A percentile compares a stretch with the other conserved stretches of the same genome.
Evolutionary conservation across 176 grass and related monocot species (phyloP).

Genomic region (Cenchrus americanus): DNA sequence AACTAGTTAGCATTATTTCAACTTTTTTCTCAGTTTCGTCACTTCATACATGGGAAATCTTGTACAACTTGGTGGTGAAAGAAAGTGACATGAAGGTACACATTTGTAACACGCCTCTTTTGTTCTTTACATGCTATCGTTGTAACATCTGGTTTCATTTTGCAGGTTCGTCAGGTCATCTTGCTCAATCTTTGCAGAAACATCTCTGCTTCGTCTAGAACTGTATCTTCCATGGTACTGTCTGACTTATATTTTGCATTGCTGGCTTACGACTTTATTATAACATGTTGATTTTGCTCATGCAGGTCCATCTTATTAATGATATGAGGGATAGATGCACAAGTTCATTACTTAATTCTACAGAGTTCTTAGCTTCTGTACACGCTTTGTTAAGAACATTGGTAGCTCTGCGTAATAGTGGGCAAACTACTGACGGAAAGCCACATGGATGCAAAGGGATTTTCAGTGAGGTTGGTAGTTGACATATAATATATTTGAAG

Average conservation of each 20-base stretch:
- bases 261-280: constrained; percentile 36
- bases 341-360: constrained; percentile 51
- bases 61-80: constrained; percentile 64
- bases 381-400: constrained; percentile 63
- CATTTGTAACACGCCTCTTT: constrained; percentile 32
- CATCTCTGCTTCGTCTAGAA: constrained; percentile 53
- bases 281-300: constrained; percentile 32
- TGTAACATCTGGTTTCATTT: constrained; percentile 39
- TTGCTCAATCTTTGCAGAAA: constrained; percentile 82
- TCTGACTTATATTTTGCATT: constrained; percentile 22
- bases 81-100: constrained; percentile 70
- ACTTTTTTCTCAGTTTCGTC: constrained; percentile 72
- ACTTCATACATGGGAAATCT: constrained; percentile 75
- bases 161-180: constrained; percentile 69
- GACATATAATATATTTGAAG: background rate
- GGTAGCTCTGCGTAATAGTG: constrained; percentile 38
- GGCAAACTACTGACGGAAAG: constrained; percentile 46
- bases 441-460: constrained; percentile 34
- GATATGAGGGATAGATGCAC: constrained; percentile 55
- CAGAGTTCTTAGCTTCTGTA: constrained; percentile 56
- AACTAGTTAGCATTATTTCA: constrained; percentile 70
- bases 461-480: constrained; percentile 50
- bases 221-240: constrained; percentile 70
- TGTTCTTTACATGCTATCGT: constrained; percentile 34
- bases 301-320: constrained; percentile 63